Evolutionary conservation across 192 early-diverging fungal genomes (phyloP).

Genomic region (Podila verticillata): DNA sequence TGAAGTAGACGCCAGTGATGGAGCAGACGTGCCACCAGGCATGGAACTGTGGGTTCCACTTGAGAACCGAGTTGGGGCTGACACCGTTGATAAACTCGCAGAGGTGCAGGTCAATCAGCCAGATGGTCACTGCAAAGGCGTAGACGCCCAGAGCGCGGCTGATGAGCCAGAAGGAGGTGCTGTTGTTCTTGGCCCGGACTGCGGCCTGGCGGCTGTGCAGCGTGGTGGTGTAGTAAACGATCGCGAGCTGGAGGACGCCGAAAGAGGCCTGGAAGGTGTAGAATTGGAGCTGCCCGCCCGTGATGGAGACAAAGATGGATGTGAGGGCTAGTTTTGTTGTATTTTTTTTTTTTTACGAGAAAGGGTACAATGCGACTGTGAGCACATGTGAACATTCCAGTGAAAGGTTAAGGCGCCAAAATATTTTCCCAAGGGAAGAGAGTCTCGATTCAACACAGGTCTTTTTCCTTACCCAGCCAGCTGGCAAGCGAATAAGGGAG

Average conservation of each 20-base stretch:
- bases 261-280: constrained; percentile 52
- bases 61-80: constrained; percentile 29
- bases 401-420: too few species aligned
- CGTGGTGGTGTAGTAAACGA: constrained; percentile 24
- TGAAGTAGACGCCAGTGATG: constrained; percentile 61
- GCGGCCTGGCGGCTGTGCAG: constrained; percentile 23
- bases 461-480: constrained; percentile 38
- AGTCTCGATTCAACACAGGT: not conserved
- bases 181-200: constrained; percentile 2
- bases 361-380: not conserved
- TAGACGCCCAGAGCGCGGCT: constrained; percentile 25
- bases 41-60: constrained; percentile 68
- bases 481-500: constrained; percentile 58
- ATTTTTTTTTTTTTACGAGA: not conserved
- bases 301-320: constrained; percentile 33
- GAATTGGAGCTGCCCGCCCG: constrained; percentile 44
- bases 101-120: constrained; percentile 47
- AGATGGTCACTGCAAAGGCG: constrained; percentile 35
- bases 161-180: constrained; percentile 32
- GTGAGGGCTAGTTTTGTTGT: constrained; percentile 27
- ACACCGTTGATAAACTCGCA: constrained; percentile 52
- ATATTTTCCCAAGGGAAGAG: not conserved
- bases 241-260: constrained; percentile 27
- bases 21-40: constrained; percentile 74
- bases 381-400: not conserved